These are phyloP conservation scores for Stagonosporopsis tanaceti DNA, from an alignment of 2,329 filamentous ascomycete genomes.

Conservation along the genomic window DNA sequence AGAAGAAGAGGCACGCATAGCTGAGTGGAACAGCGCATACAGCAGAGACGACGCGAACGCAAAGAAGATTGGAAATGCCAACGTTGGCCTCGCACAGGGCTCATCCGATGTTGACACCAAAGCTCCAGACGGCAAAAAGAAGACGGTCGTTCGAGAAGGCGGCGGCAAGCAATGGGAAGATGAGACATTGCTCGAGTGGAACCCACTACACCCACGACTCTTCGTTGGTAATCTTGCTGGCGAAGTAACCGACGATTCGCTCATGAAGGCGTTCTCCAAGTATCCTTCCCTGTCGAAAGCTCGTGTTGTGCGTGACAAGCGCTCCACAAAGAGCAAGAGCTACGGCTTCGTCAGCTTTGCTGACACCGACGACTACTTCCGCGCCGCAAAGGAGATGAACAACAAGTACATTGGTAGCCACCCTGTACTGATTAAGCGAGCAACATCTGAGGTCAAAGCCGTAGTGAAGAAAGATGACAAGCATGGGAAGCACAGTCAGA, in stretches of 20 bases:
- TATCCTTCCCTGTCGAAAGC: constrained; percentile 92
- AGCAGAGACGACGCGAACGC: constrained; percentile 65
- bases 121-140: constrained; percentile 69
- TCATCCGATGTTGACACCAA: constrained; percentile 57
- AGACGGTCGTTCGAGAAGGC: constrained; percentile 87
- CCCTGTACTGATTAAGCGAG: constrained; percentile 85
- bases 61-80: constrained; percentile 55
- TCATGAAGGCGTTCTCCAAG: constrained; percentile 90
- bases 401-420: constrained; percentile 99
- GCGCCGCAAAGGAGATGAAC: constrained; percentile 96
- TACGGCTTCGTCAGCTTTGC: constrained; percentile 97
- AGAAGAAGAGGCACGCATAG: constrained; percentile 89
- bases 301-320: constrained; percentile 92
- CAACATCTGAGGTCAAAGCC: constrained; percentile 89
- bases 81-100: constrained; percentile 44
- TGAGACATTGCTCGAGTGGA: constrained; percentile 89
- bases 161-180: constrained; percentile 95
- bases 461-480: constrained; percentile 62
- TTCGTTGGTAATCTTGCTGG: constrained; percentile 97
- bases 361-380: constrained; percentile 95
- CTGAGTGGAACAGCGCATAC: constrained; percentile 94
- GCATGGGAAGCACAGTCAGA: constrained; percentile 42
- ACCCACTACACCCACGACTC: constrained; percentile 89
- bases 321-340: constrained; percentile 93
- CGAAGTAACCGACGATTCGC: constrained; percentile 94